Evolutionary conservation across 306 rosid genomes (phyloP).

Genomic region (Biancaea sappan): DNA sequence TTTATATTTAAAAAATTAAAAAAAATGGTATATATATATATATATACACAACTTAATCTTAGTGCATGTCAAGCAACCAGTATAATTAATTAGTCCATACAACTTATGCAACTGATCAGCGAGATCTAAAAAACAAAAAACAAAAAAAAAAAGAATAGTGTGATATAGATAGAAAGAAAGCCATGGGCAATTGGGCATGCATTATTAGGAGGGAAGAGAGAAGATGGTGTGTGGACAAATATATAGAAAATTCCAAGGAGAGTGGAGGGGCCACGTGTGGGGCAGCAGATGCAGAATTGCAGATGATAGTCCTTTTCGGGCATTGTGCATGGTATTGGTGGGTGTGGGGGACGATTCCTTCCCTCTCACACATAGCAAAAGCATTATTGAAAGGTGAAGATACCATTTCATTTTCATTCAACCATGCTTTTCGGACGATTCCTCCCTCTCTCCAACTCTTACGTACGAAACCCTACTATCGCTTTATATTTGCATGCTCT

Average conservation of each 20-base stretch:
- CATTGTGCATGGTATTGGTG: not conserved
- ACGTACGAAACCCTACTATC: slow-evolving; percentile 41
- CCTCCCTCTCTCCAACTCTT: not conserved
- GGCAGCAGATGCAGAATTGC: not conserved
- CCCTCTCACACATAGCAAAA: no score
- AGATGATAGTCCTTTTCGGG: slow-evolving; percentile 48
- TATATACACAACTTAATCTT: no score
- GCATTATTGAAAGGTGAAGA: slow-evolving; percentile 54
- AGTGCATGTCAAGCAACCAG: no score
- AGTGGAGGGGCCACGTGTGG: slow-evolving; percentile 40
- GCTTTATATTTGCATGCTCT: slow-evolving; percentile 32
- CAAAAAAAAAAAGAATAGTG: no score
- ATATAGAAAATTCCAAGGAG: slow-evolving; percentile 13
- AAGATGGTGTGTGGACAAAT: slow-evolving; percentile 4
- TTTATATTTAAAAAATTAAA: no score
- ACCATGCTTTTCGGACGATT: slow-evolving; percentile 38
- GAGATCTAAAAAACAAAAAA: no score
- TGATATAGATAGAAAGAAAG: no score
- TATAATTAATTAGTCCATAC: no score
- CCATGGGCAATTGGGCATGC: no score
- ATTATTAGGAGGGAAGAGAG: slow-evolving; percentile 38
- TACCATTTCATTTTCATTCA: slow-evolving; percentile 40
- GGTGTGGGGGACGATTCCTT: slow-evolving; percentile 48
- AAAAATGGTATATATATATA: no score
- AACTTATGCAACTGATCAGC: no score